Conservation (phyloP, 495 filamentous ascomycete species). For the Chlorociboria aeruginascens region DNA sequence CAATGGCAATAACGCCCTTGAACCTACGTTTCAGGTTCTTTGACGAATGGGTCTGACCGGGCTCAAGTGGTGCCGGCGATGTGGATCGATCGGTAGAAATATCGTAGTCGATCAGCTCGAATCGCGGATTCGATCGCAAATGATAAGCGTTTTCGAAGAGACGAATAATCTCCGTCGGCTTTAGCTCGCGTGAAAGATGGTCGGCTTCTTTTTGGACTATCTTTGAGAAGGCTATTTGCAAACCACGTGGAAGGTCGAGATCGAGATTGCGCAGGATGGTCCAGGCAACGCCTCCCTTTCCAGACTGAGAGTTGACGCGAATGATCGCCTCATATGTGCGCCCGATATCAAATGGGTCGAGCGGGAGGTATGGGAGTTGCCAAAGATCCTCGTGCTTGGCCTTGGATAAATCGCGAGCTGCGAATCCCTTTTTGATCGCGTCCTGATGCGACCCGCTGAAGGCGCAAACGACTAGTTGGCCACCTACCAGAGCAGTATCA, state of each 20-base stretch:
- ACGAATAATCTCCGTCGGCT: conserved; percentile 65
- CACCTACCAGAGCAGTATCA: no score
- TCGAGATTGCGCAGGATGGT: conserved; percentile 80
- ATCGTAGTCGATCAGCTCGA: conserved; percentile 83
- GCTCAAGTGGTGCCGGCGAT: conserved; percentile 58
- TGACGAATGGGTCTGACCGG: conserved; percentile 59
- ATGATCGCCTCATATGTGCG: conserved; percentile 96
- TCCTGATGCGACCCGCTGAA: conserved; percentile 94
- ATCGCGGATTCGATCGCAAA: conserved; percentile 70
- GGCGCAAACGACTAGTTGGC: conserved; percentile 75
- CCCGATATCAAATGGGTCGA: conserved; percentile 89
- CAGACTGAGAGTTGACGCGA: conserved; percentile 91
- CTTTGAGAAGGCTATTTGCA: conserved; percentile 84
- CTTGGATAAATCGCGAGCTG: no score
- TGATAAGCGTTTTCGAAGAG: conserved; percentile 85
- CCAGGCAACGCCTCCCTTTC: conserved; percentile 93
- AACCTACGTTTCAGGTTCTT: conserved; percentile 74
- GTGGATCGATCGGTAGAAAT: conserved; percentile 75
- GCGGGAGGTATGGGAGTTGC: conserved; percentile 80
- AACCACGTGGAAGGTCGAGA: conserved; percentile 83
- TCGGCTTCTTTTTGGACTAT: conserved; percentile 67
- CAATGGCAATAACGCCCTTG: conserved; percentile 76
- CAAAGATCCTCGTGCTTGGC: conserved; percentile 42
- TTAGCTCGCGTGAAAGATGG: conserved; percentile 51
- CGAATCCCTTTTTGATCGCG: conserved; percentile 96